These are phyloP conservation scores for Colletotrichum chlorophyti DNA, from an alignment of 2,329 filamentous ascomycete genomes.

Conservation along the genomic window DNA sequence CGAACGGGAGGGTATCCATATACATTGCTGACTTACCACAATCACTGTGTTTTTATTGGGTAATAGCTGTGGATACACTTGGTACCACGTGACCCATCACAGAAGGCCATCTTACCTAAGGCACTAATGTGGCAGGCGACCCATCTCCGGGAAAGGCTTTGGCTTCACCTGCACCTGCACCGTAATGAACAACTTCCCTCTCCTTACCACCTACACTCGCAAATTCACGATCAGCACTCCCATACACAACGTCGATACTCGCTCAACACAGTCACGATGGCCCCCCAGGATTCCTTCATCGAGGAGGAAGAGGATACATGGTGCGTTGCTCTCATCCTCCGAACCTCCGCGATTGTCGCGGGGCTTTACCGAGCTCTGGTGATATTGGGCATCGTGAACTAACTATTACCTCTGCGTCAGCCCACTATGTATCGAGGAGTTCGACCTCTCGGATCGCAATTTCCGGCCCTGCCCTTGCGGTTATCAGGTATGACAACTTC, in stretches of 20 bases:
- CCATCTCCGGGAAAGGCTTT: constrained; percentile 29
- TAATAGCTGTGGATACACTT: not conserved
- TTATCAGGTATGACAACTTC: constrained; percentile 76
- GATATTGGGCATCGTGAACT: constrained; percentile 29
- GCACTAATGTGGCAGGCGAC: constrained; percentile 9
- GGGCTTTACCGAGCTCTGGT: not conserved
- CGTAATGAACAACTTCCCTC: constrained; percentile 31
- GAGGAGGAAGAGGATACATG: constrained; percentile 76
- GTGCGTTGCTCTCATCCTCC: constrained; percentile 49
- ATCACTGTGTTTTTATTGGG: constrained; percentile 14
- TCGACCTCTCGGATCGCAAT: constrained; percentile 96
- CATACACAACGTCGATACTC: constrained; percentile 4
- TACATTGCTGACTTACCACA: constrained; percentile 20
- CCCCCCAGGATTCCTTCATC: constrained; percentile 73
- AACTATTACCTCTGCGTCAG: constrained; percentile 57
- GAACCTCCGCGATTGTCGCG: not conserved
- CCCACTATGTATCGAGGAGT: constrained; percentile 97
- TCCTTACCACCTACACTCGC: constrained; percentile 26
- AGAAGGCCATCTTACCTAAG: constrained; percentile 19
- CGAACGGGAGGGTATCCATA: constrained; percentile 11
- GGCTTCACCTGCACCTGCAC: constrained; percentile 27
- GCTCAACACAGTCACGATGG: constrained; percentile 54
- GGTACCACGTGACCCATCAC: not conserved
- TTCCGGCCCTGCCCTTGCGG: constrained; percentile 97
- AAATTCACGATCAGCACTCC: constrained; percentile 15